Evolutionary conservation across 208 protist genomes (phyloP), one percentile per base, ranked within the genome.

Genomic region (Crithidia fasciculata): DNA sequence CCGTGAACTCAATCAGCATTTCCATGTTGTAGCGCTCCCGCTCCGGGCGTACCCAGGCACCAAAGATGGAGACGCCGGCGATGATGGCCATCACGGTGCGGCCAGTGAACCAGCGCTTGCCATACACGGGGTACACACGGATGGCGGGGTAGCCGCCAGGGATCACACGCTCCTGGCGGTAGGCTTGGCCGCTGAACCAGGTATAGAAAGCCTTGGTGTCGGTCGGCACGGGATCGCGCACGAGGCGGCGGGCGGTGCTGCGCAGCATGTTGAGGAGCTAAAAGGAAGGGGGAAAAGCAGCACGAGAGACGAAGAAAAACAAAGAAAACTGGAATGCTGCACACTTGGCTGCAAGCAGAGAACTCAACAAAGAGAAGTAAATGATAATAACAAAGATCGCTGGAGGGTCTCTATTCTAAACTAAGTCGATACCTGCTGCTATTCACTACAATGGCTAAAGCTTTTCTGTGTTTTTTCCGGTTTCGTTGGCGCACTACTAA

Each of bases 121-220:
- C 90, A 71, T 97, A 97, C 28, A 95, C 92, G 2, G 91, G 92
- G 76, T 95, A 97, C 19, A 95, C 85, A 49, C 90, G 90, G 4
- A 96, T 82, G 8, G 92, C 91, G 13, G 91, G 92, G 72, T 96
- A 95, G 36, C 90, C 90, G 18, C 91, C 94, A 9, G 91, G 90
- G 50, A 95, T 95, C 28, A 89, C 84, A 67, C 91, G 87, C 79
- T 96, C 88, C 81, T 96, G 91, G 44, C 92, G 92, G 71, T 96
- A 96, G 41, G 94, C 91, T 78, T 96, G 92, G 15, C 89, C 85
- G 72, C 91, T 96, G 63, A 95, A 96, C 92, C 90, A 95, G 10
- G 89, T 90, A 78, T 95, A 95, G 74, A 95, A 95, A 12, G 90
- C 87, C 77, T 95, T 95, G 47, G 87, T 95, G 76, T 96, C 92